Evolutionary conservation across 148 eudicot genomes (phyloP).

Genomic region (Oxyria digyna): DNA sequence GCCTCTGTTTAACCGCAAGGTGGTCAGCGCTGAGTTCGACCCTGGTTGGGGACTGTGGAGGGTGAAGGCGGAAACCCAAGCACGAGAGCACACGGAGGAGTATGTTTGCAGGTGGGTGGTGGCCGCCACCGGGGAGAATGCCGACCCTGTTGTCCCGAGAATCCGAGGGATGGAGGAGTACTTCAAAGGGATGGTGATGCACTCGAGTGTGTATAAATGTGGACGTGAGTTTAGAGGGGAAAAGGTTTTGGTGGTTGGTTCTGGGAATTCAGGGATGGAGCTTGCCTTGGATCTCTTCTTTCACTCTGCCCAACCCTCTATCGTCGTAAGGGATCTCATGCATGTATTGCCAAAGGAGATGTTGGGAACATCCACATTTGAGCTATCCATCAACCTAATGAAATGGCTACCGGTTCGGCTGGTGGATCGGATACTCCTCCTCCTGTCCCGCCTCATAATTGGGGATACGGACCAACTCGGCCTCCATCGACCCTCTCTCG

Average conservation of each 20-base stretch:
- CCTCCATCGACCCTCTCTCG: conserved; percentile 36
- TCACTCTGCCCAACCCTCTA: conserved; percentile 27
- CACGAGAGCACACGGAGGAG: conserved; percentile 20
- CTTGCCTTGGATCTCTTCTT: conserved; percentile 41
- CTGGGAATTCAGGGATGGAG: conserved; percentile 55
- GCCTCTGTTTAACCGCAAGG: conserved; percentile 25
- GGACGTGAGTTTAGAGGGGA: conserved; percentile 20
- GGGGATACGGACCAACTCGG: conserved; percentile 52
- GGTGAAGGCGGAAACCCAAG: conserved; percentile 15
- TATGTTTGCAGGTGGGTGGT: conserved; percentile 35
- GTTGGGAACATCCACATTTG: conserved; percentile 64
- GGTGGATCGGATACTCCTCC: conserved; percentile 52
- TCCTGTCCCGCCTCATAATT: conserved; percentile 40
- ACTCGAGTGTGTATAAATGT: conserved; percentile 30
- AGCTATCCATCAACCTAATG: conserved; percentile 45
- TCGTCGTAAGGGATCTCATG: conserved; percentile 36
- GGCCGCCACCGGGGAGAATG: conserved; percentile 49
- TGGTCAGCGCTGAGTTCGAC: conserved; percentile 25
- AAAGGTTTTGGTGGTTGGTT: conserved; percentile 41
- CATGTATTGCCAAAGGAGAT: conserved; percentile 64
- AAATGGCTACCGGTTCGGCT: conserved; percentile 46
- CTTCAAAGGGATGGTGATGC: conserved; percentile 28
- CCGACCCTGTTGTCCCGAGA: conserved; percentile 32
- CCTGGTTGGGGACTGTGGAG: conserved; percentile 19
- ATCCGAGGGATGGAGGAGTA: conserved; percentile 31